Conservation (phyloP, 1,284 basidiomycete species). For the Filobasidium uniguttulatum region DNA sequence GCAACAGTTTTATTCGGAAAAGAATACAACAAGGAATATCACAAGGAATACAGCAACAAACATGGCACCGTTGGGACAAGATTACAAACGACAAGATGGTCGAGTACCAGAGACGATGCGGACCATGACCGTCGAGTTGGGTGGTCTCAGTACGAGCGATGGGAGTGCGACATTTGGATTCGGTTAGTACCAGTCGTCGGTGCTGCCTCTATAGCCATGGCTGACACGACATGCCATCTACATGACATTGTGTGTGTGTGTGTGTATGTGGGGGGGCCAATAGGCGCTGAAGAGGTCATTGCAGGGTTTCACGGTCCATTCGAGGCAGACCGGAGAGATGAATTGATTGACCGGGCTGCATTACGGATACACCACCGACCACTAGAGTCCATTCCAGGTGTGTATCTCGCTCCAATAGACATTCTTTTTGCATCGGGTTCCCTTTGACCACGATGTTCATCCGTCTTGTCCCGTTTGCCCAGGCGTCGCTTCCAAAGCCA, state of each 20-base stretch:
- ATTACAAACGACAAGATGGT: constrained; percentile 19
- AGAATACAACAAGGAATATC: too few relatives aligned
- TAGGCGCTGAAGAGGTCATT: constrained; percentile 35
- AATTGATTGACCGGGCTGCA: constrained; percentile 40
- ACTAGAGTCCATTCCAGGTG: constrained; percentile 38
- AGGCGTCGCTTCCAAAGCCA: constrained; percentile 35
- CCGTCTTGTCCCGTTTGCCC: background rate
- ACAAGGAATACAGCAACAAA: background rate
- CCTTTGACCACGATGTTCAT: background rate
- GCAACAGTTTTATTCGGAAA: too few relatives aligned
- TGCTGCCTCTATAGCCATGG: too few relatives aligned
- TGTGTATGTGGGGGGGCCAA: too few relatives aligned
- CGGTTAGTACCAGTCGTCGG: constrained; percentile 28
- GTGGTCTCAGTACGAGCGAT: constrained; percentile 30
- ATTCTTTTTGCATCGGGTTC: background rate
- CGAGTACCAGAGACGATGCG: constrained; percentile 17
- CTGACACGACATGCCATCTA: background rate
- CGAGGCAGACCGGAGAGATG: constrained; percentile 43
- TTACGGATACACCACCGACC: constrained; percentile 43
- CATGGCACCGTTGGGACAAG: background rate
- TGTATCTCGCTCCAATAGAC: too few relatives aligned
- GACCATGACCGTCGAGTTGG: constrained; percentile 18
- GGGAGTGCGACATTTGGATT: constrained; percentile 33
- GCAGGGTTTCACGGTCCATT: constrained; percentile 41
- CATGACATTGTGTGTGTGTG: too few relatives aligned